A percentile compares a stretch with the other conserved stretches of the same genome.
Evolutionary conservation across 345 rosid species (phyloP).

Genomic region (Bruguiera sexangula): DNA sequence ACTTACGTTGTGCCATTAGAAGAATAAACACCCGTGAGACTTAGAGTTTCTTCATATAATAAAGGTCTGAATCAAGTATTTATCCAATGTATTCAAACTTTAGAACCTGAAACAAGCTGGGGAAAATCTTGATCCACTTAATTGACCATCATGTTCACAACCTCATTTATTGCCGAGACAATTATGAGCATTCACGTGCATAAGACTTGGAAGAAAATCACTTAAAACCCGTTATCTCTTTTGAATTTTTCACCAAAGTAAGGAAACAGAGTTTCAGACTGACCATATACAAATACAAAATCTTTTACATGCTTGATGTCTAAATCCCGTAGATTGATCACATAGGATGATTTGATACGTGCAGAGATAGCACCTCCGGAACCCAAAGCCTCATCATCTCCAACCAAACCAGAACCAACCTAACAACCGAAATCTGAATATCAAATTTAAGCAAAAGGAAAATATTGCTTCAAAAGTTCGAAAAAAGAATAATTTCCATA

Average conservation of each 20-base stretch:
- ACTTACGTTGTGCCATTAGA: too few species aligned
- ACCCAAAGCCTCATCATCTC: slow-evolving; percentile 74
- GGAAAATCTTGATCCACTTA: not conserved
- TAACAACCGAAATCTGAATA: slow-evolving; percentile 23
- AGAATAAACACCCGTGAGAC: too few species aligned
- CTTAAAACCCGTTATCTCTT: not conserved
- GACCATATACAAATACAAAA: slow-evolving; percentile 90
- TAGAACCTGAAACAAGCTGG: not conserved
- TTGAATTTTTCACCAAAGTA: not conserved
- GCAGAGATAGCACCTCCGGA: slow-evolving; percentile 68
- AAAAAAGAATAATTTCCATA: not conserved
- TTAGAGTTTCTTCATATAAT: too few species aligned
- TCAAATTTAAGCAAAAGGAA: not conserved
- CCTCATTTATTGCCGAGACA: not conserved
- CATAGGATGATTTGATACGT: slow-evolving; percentile 75
- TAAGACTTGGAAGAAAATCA: not conserved
- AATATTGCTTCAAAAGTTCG: not conserved
- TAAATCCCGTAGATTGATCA: slow-evolving; percentile 80
- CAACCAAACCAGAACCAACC: slow-evolving; percentile 84
- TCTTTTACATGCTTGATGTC: slow-evolving; percentile 91
- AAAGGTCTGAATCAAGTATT: not conserved
- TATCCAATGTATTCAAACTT: not conserved
- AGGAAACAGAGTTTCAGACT: slow-evolving; percentile 14
- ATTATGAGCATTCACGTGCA: too few species aligned
- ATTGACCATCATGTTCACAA: not conserved